Evolutionary conservation across 352 stramenopile genomes (phyloP), one percentile per base, ranked within the genome.

Genomic region (Pythium sp.): DNA sequence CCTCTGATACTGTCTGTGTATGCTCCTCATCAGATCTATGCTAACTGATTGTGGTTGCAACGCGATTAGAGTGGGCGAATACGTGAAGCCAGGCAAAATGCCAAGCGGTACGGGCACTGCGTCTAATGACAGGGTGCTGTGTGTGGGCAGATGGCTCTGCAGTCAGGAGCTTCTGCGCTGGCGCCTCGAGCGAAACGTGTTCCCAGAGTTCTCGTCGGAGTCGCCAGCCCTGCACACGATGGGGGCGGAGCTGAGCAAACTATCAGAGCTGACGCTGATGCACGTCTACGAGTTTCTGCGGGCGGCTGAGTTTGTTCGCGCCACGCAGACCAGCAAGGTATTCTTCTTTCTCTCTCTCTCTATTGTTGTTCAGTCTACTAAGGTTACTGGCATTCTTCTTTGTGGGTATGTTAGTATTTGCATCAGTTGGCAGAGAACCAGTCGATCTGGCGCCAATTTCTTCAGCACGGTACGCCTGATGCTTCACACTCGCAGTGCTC

Each of bases 121-220:
- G 5, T 57, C 41, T 49, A 49, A 54, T 8, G 57, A 34, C 4
- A 54, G 65, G n/a, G 68, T 73, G 11, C 0, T 74, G 43, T 61
- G 59, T 24, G 69, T 67, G n/a, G 62, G 62, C 14, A 32, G 32
- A 5, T 87, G 77, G 77, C 64, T 67, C 22, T 82, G 77, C 58
- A 81, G 77, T 32, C 36, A 77, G 53, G 77, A 87, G 53, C 76
- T 75, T 30, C 68, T 87, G 36, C 56, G 66, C 8, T 87, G 79
- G 79, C 78, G 79, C 54, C 67, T 87, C 43, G 68, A 82, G 67
- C 79, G 77, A 54, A 85, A 75, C 47, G 67, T 85, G 28, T 79
- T 84, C 49, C 24, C 75, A 9, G 68, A 75, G 46, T 79, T 85
- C 38, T 41, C 54, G 32, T 38, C 41, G 2, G n/a, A 24, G 7